Conservation (phyloP, 331 rosid genomes). For the Rosa hybrid region DNA sequence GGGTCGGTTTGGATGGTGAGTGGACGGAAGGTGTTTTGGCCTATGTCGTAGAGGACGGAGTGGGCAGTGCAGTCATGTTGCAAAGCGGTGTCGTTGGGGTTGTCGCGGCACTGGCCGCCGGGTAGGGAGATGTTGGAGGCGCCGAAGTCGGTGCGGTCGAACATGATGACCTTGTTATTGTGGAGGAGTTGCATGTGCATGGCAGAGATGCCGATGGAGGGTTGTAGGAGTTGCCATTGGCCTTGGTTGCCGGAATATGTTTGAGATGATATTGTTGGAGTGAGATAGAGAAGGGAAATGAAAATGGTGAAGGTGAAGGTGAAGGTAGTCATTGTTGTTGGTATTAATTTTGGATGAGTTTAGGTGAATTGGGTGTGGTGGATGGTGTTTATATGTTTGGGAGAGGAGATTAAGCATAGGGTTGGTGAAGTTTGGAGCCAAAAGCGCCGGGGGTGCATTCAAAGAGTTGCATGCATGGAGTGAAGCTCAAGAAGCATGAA, state of each 20-base stretch:
- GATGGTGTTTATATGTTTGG: not conserved
- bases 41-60: slow-evolving; percentile 52
- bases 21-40: slow-evolving; percentile 51
- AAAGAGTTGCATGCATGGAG: slow-evolving; percentile 20
- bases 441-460: slow-evolving; percentile 2
- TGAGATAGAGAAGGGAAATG: slow-evolving; percentile 12
- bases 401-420: not conserved
- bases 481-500: slow-evolving; percentile 39
- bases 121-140: slow-evolving; percentile 60
- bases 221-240: slow-evolving; percentile 52
- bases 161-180: slow-evolving; percentile 55
- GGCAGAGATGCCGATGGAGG: slow-evolving; percentile 63
- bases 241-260: slow-evolving; percentile 33
- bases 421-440: not conserved
- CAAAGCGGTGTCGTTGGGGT: slow-evolving; percentile 40
- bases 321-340: slow-evolving; percentile 12
- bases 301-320: not conserved
- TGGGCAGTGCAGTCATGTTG: slow-evolving; percentile 70
- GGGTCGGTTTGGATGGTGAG: slow-evolving; percentile 60
- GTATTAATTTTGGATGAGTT: slow-evolving; percentile 18
- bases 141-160: slow-evolving; percentile 67
- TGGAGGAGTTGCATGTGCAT: slow-evolving; percentile 86
- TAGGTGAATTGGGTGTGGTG: slow-evolving; percentile 34
- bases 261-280: slow-evolving; percentile 17
- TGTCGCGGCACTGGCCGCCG: slow-evolving; percentile 44